Percentiles rank a stretch among this genome's conserved stretches.
Conservation (phyloP, 495 filamentous ascomycete genomes). For the Cercophora scortea region DNA sequence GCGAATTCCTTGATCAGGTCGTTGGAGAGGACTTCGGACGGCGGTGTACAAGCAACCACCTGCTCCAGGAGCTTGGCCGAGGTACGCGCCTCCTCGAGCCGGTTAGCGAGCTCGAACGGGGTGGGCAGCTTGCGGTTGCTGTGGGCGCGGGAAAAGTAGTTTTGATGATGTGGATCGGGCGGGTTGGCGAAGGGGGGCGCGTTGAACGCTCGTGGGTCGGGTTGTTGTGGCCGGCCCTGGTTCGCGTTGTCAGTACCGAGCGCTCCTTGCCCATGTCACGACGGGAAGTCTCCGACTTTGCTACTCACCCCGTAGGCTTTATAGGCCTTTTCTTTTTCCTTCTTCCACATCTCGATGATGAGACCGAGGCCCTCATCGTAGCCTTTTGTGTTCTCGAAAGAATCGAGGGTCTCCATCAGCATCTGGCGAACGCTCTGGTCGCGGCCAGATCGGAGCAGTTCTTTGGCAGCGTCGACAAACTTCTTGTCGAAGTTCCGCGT, state of each 20-base stretch:
- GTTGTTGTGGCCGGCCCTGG: slow-evolving; percentile 4
- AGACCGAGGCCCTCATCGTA: slow-evolving; percentile 63
- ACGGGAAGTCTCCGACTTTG: background rate
- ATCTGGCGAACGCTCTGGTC: slow-evolving; percentile 78
- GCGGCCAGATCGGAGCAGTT: slow-evolving; percentile 60
- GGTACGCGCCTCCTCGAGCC: slow-evolving; percentile 83
- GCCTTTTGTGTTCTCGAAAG: slow-evolving; percentile 57
- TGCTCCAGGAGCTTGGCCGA: slow-evolving; percentile 87
- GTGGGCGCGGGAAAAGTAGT: slow-evolving; percentile 38
- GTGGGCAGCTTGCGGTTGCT: slow-evolving; percentile 51
- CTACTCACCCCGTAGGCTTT: slow-evolving; percentile 33
- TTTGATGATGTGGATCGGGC: slow-evolving; percentile 20
- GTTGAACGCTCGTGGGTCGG: slow-evolving; percentile 12
- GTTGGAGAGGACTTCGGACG: slow-evolving; percentile 64
- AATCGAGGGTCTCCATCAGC: slow-evolving; percentile 74
- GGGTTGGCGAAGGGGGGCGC: slow-evolving; percentile 9
- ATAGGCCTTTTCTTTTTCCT: slow-evolving; percentile 63
- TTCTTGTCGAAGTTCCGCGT: slow-evolving; percentile 77
- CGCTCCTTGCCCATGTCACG: too few relatives aligned
- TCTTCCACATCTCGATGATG: slow-evolving; percentile 79
- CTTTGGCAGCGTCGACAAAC: slow-evolving; percentile 68
- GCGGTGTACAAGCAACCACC: slow-evolving; percentile 74
- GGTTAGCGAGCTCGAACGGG: slow-evolving; percentile 70
- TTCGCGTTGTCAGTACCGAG: too few relatives aligned
- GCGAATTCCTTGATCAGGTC: slow-evolving; percentile 90